A percentile compares a stretch with the other conserved stretches of the same genome.
Conservation (phyloP, 2,329 filamentous ascomycete species). For the Apiospora pterosperma region DNA sequence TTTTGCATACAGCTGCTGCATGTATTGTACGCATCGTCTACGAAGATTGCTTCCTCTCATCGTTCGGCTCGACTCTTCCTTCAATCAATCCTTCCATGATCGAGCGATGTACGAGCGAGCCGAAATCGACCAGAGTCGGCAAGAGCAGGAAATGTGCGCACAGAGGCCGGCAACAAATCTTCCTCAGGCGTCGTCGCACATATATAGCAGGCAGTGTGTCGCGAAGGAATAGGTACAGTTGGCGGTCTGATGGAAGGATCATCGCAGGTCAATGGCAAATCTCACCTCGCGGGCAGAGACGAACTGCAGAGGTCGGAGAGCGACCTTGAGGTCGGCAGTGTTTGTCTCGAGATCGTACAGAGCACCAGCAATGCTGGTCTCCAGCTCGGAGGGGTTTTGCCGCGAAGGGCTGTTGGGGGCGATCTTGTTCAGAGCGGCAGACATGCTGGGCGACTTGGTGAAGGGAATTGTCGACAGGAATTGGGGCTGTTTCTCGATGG, state of each 20-base stretch:
- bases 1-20: constrained; percentile 21
- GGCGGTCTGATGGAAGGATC: constrained; percentile 14
- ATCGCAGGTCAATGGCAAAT: constrained; percentile 26
- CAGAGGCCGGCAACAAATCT: background rate
- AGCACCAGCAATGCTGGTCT: constrained; percentile 94
- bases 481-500: constrained; percentile 9
- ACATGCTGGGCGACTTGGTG: constrained; percentile 52
- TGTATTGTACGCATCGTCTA: constrained; percentile 16
- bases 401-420: constrained; percentile 94
- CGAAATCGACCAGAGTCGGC: background rate
- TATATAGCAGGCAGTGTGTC: background rate
- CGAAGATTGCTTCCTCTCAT: constrained; percentile 14
- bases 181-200: background rate
- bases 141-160: background rate
- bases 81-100: background rate
- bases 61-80: constrained; percentile 14
- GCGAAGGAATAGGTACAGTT: constrained; percentile 23
- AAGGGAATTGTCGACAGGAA: constrained; percentile 9
- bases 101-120: constrained; percentile 3
- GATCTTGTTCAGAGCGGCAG: constrained; percentile 91
- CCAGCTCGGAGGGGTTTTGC: constrained; percentile 94
- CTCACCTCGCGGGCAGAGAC: constrained; percentile 99
- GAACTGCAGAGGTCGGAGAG: constrained; percentile 96
- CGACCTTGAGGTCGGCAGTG: constrained; percentile 95
- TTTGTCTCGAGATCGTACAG: constrained; percentile 99